Conservation (phyloP, 495 filamentous ascomycete genomes). For the Hypoxylon perforatum region DNA sequence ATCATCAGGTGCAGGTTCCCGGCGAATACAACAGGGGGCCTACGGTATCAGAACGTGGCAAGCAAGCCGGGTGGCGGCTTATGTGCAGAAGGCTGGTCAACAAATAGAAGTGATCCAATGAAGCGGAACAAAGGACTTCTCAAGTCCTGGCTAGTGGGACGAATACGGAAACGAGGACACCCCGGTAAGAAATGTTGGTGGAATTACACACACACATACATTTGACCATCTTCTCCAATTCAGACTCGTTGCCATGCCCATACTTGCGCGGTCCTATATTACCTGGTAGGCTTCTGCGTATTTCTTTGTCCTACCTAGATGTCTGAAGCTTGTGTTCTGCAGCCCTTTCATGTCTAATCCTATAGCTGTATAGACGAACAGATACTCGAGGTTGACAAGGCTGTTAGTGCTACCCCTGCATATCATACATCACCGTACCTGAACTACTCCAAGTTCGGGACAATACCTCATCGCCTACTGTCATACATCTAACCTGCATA, state of each 20-base stretch:
- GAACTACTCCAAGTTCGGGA: no score
- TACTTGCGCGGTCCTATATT: no score
- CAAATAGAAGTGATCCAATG: not conserved
- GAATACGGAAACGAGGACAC: not conserved
- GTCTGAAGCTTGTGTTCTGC: no score
- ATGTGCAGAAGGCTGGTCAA: not conserved
- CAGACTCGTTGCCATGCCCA: no score
- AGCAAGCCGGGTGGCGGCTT: not conserved
- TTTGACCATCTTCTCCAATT: not conserved
- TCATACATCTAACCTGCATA: conserved; percentile 1
- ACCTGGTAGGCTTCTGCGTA: no score
- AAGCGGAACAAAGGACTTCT: not conserved
- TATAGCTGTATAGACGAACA: no score
- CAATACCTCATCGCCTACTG: not conserved
- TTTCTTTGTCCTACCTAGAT: no score
- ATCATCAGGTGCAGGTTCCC: not conserved
- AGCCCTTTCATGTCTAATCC: no score
- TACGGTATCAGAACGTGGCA: conserved; percentile 1
- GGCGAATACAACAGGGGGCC: not conserved
- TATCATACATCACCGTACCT: not conserved
- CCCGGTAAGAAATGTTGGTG: not conserved
- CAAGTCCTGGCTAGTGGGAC: conserved; percentile 6
- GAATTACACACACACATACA: not conserved
- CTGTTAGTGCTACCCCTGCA: not conserved
- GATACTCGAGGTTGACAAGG: no score